These are phyloP conservation scores for Skeletonema grethae DNA, from an alignment of 108 stramenopile species.

Conservation along the genomic window DNA sequence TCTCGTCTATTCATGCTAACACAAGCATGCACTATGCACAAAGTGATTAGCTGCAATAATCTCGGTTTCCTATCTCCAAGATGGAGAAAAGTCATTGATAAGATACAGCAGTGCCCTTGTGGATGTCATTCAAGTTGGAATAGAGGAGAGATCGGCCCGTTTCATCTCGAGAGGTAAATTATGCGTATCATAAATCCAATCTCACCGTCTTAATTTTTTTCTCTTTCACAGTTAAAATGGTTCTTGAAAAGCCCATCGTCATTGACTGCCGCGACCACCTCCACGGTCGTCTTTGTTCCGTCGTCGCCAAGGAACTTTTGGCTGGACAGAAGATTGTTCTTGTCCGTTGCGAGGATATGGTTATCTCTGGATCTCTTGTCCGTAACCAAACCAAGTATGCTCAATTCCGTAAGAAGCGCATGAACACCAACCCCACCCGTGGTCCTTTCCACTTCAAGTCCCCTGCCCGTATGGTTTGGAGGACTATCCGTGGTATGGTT, in stretches of 20 bases:
- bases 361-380: conserved; percentile 93
- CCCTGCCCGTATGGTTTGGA: conserved; percentile 97
- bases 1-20: neutral
- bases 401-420: conserved; percentile 95
- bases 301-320: conserved; percentile 99
- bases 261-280: conserved; percentile 99
- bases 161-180: neutral
- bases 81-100: neutral
- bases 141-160: conserved; percentile 7
- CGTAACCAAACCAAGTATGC: conserved; percentile 98
- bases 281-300: conserved; percentile 96
- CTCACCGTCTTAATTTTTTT: neutral
- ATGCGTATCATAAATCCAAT: neutral
- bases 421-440: conserved; percentile 97
- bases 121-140: neutral
- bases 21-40: neutral
- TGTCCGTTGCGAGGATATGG: conserved; percentile 97
- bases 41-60: neutral
- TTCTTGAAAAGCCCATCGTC: conserved; percentile 65
- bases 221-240: conserved; percentile 16
- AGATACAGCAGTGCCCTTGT: neutral
- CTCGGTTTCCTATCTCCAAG: neutral
- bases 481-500: conserved; percentile 99
- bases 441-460: conserved; percentile 98
- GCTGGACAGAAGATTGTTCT: conserved; percentile 97